phyloP scores from a whole-genome alignment of 1,284 basidiomycete genomes.

The Leccinum brunneo-olivaceum region DNA sequence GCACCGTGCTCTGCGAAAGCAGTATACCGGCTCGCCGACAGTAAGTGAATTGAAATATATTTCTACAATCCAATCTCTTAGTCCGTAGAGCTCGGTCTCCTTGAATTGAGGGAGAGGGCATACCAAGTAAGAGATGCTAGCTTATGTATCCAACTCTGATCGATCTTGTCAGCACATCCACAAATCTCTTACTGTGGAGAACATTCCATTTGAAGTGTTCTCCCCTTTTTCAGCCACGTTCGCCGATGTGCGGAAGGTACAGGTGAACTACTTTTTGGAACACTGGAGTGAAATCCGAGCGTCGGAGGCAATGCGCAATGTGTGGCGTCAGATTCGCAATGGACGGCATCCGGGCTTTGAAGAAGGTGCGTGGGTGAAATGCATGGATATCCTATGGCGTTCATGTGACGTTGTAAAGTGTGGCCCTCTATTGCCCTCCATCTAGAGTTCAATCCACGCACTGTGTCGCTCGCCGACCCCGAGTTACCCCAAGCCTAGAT shows the following conservation, averaged over 20 bases:
- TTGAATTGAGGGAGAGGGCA: slow-evolving; percentile 64
- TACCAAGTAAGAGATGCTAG: slow-evolving; percentile 40
- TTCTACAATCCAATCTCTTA: background rate
- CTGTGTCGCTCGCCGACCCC: slow-evolving; percentile 13
- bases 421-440: slow-evolving; percentile 64
- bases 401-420: slow-evolving; percentile 35
- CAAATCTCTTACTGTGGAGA: slow-evolving; percentile 67
- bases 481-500: slow-evolving; percentile 19
- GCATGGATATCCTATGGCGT: background rate
- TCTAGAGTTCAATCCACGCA: slow-evolving; percentile 51
- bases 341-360: slow-evolving; percentile 81
- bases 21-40: slow-evolving; percentile 81
- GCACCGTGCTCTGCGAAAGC: slow-evolving; percentile 85
- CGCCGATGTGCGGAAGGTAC: slow-evolving; percentile 77
- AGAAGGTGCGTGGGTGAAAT: slow-evolving; percentile 44
- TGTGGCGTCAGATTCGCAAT: slow-evolving; percentile 77
- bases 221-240: slow-evolving; percentile 79
- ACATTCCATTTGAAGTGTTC: slow-evolving; percentile 83
- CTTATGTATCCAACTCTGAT: background rate
- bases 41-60: slow-evolving; percentile 36
- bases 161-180: slow-evolving; percentile 56
- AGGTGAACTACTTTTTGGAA: slow-evolving; percentile 71
- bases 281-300: slow-evolving; percentile 79
- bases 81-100: slow-evolving; percentile 56
- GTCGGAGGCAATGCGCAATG: slow-evolving; percentile 73